Base-by-base conservation (phyloP, 768 basidiomycete species). In the Boletus reticulatus region DNA sequence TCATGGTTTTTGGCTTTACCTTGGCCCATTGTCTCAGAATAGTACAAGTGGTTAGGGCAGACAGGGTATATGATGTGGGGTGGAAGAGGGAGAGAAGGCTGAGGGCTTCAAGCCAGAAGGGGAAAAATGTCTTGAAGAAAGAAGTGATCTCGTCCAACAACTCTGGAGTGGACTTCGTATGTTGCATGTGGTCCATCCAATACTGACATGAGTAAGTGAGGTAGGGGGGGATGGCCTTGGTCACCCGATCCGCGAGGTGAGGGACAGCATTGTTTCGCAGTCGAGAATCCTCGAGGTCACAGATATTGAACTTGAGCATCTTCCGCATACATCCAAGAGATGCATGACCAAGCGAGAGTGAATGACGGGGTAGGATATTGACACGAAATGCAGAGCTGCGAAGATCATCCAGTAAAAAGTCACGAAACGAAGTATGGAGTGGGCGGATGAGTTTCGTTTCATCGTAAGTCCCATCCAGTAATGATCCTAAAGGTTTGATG, bases 101-200 rank as follows among this genome's bases (percentile, higher is more conserved):
- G n/a, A 78, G 60, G 7, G 67, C 70, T 48, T 78, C 77, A 11
- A 78, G 50, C 76, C 76, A 78, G 50, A 66, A 74, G 6, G 77
- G 61, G 5, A 77, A 60, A 14, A 59, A 58, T 1, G 52, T 31
- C 41, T 66, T 46, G 22, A 67, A 53, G 50, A 75, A 68, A 4
- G 49, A 37, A 6, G 53, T 59, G 11, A 68, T 27, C 4, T 62
- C 48, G 6, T 52, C 52, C 19, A 59, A 55, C 4, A 70, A 48
- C 11, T 57, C 56, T 1, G 52, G 24, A 24, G 62, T 62, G 43
- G 55, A 61, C 13, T 52, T 43, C 22, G 22, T 37, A 32, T 20
- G 44, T 3, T 48, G 59, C 3, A 66, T 12, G 43, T 78, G 77
- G 41, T 60, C 60, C 29, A 67, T 62, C 77, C 75, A 78, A 38